Evolutionary conservation across 2,329 filamentous ascomycete genomes (phyloP).

Genomic region (Fusarium pseudoanthophilum): DNA sequence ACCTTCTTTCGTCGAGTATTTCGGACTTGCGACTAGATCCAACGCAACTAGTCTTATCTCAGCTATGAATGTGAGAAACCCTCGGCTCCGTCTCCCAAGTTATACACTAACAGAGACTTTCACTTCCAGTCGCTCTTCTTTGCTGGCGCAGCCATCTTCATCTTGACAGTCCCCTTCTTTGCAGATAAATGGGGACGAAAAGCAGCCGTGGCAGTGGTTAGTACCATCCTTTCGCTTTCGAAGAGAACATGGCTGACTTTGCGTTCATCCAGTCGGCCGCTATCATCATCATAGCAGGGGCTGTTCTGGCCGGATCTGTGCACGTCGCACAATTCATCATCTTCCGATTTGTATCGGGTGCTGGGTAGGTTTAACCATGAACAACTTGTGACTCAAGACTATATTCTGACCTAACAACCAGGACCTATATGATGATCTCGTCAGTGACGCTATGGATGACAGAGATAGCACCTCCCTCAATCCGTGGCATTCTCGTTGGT

Average conservation of each 20-base stretch:
- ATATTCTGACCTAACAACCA: not conserved
- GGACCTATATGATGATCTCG: not conserved
- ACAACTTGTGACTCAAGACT: rapidly evolving
- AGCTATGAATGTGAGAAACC: not conserved
- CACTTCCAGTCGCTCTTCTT: not conserved
- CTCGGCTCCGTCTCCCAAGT: no score
- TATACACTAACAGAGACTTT: not conserved
- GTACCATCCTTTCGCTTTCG: not conserved
- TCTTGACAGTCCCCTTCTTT: not conserved
- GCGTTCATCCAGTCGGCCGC: not conserved
- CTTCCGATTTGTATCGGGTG: not conserved
- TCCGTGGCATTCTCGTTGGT: not conserved
- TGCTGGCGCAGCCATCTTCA: not conserved
- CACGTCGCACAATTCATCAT: not conserved
- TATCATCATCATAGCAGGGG: not conserved
- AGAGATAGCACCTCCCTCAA: not conserved
- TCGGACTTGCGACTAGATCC: not conserved
- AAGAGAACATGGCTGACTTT: not conserved
- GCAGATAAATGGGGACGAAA: not conserved
- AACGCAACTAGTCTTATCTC: not conserved
- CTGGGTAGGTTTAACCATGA: not conserved
- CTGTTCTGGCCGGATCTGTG: not conserved
- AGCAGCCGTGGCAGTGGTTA: not conserved
- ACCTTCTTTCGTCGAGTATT: not conserved
- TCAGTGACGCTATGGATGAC: not conserved